Conservation (phyloP, 177 flowering plant species). For the Vitis hybrid region DNA sequence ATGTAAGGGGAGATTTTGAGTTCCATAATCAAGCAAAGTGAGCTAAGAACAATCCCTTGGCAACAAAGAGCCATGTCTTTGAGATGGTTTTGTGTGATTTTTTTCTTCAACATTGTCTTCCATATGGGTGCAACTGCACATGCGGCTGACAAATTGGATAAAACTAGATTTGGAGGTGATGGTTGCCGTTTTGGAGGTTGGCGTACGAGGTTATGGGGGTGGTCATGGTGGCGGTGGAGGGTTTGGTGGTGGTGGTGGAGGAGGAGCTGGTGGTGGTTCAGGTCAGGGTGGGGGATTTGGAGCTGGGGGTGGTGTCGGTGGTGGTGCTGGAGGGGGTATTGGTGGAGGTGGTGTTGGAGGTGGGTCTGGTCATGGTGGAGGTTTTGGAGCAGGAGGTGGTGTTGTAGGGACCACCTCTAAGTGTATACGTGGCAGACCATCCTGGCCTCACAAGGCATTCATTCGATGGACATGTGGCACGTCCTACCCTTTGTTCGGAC, state of each 20-base stretch:
- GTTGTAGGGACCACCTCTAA: neutral
- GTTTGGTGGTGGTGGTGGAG: neutral
- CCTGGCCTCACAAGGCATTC: too few species aligned
- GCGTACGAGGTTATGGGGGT: constrained; percentile 10
- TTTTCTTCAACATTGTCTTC: constrained; percentile 21
- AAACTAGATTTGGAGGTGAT: constrained; percentile 20
- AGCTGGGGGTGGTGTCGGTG: neutral
- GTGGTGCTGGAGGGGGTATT: neutral
- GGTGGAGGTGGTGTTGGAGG: neutral
- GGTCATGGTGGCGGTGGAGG: neutral
- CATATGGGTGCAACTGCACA: constrained; percentile 28
- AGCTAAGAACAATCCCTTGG: too few species aligned
- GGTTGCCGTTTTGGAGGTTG: constrained; percentile 20
- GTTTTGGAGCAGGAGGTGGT: neutral
- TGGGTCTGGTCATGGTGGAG: too few species aligned
- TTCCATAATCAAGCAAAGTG: neutral
- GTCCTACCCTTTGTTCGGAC: rapidly evolving
- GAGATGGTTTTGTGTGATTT: constrained; percentile 24
- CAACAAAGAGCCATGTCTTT: constrained; percentile 15
- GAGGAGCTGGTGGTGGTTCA: constrained; percentile 1
- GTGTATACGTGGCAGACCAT: too few species aligned
- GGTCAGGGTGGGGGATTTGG: neutral
- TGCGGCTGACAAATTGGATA: constrained; percentile 23
- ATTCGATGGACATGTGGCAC: rapidly evolving
- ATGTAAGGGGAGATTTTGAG: constrained; percentile 1